These are phyloP conservation scores for Radiomyces spectabilis DNA, from an alignment of 192 early-diverging fungal species.

Conservation along the genomic window DNA sequence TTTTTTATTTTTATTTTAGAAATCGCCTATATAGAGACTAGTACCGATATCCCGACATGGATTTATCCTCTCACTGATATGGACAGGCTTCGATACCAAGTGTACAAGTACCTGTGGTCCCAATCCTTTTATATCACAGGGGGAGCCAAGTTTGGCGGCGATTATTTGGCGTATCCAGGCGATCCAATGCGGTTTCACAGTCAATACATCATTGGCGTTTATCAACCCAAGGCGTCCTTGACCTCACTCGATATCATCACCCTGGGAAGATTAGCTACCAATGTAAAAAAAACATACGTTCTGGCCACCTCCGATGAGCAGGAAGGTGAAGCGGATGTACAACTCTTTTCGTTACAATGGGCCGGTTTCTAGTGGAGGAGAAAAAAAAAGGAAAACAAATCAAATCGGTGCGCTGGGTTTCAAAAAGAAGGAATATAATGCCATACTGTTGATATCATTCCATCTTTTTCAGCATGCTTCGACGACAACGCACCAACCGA, in stretches of 20 bases:
- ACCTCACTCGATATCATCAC: conserved; percentile 41
- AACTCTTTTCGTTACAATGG: background rate
- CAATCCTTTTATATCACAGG: conserved; percentile 59
- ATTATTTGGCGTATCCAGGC: conserved; percentile 76
- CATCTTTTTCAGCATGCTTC: no score
- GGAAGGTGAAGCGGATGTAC: background rate
- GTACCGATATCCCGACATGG: no score
- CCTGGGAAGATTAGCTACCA: conserved; percentile 57
- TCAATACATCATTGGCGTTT: conserved; percentile 49
- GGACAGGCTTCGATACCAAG: conserved; percentile 17
- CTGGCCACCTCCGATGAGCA: conserved; percentile 23
- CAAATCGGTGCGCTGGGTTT: no score
- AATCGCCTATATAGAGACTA: no score
- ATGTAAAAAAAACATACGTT: conserved; percentile 64
- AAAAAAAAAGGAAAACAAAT: no score
- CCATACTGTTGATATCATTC: no score
- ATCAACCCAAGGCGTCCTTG: conserved; percentile 20
- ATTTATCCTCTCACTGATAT: no score
- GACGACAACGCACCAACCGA: no score
- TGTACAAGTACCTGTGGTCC: conserved; percentile 62
- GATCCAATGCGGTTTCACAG: conserved; percentile 69
- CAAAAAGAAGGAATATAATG: no score
- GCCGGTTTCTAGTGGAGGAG: conserved; percentile 1
- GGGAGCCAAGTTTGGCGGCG: conserved; percentile 82
- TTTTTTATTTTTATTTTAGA: no score